Base-by-base conservation (phyloP, 257 asterid genomes). In the Gentiana dahurica region DNA sequence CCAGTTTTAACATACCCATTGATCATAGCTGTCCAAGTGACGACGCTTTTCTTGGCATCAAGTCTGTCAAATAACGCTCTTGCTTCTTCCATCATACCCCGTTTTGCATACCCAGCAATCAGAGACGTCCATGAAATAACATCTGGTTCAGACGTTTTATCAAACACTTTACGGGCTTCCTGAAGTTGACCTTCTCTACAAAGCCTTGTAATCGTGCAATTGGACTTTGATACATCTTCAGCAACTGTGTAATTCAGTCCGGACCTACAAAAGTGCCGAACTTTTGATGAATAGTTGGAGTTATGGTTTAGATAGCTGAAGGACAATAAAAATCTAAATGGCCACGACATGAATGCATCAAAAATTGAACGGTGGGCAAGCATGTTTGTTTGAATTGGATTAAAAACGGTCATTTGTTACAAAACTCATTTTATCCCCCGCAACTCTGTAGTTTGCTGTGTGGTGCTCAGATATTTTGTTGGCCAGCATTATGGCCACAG, bases 21-120 rank as follows among this genome's bases (percentile, higher is more conserved):
- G 24, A 55, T 55, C 59, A 55, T 55, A 37, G 59, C 39, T 2
- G 59, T 55, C 59, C 59, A 55, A 37, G 59, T 55, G 36, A 38
- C 49, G 12, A 55, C 59, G 38, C 38, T 36, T 55, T 55, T 55
- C 49, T 55, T 55, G 3, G 49, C 59, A 55, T 55, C 59, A 55
- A 35, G 35, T 38, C 59, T 55, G 38, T 55, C 59, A 55, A 55
- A 55, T 12, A 55, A 36, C 34, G 24, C 34, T 38, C 49, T 55
- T 6, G 59, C 59, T 11, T 55, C 49, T 15, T 55, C 43, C 36
- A 55, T 55, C 45, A 36, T 35, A 12, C 59, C 59, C 39, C 59
- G 38, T 38, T 38, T 55, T 8, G 43, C 49, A 38, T 55, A 55
- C 32, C 59, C 49, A 4, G 59, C 13, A 39, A 55, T 39, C 45